phyloP scores from a whole-genome alignment of 139 green algal genomes.

The Prasinococcaceae sp. region DNA sequence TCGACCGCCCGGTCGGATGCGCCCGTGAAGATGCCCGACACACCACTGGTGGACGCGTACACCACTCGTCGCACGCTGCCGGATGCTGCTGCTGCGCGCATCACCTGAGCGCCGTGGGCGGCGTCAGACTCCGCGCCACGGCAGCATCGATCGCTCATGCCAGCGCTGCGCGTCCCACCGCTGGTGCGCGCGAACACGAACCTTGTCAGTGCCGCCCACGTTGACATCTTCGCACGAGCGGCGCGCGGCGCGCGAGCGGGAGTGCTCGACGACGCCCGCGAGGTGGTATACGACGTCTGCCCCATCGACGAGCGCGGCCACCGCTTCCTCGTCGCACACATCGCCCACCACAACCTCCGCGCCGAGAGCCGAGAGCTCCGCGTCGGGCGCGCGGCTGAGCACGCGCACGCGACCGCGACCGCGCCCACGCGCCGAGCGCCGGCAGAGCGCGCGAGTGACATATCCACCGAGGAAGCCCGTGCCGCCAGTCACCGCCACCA shows the following conservation, averaged over 20 bases:
- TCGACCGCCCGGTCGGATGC: neutral
- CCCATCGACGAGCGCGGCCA: neutral
- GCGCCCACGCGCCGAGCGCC: no score
- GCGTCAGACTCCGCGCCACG: neutral
- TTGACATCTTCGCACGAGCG: neutral
- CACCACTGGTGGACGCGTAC: conserved; percentile 24
- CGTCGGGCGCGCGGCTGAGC: no score
- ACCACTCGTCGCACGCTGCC: conserved; percentile 4
- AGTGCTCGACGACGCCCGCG: neutral
- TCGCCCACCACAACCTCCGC: no score
- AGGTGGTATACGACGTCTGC: conserved; percentile 4
- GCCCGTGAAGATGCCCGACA: conserved; percentile 5
- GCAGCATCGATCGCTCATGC: neutral
- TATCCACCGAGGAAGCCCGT: no score
- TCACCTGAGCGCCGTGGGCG: neutral
- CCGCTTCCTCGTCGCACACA: neutral
- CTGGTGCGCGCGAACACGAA: no score
- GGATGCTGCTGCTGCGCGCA: neutral
- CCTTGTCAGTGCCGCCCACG: neutral
- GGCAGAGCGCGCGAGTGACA: no score
- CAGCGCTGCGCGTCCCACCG: no score
- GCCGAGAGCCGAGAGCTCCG: no score
- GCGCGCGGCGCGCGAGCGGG: neutral
- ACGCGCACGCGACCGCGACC: no score
- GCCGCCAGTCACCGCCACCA: no score